Evolutionary conservation across 2,329 filamentous ascomycete genomes (phyloP), one percentile per base, ranked within the genome.

Genomic region (Ramichloridium luteum): DNA sequence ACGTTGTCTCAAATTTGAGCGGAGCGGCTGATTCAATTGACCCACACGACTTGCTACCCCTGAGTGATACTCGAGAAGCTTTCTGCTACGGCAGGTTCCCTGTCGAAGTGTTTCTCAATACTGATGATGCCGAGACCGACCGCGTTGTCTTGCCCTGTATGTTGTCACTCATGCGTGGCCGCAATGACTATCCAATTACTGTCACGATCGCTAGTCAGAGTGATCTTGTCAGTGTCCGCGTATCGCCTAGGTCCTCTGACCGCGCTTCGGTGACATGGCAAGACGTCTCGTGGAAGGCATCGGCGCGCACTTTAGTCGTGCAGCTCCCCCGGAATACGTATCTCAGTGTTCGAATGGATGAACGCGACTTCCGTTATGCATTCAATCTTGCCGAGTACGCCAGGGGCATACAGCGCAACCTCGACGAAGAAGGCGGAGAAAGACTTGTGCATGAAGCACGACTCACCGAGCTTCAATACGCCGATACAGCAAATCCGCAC

Each of bases 341-440:
- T 36, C 59, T 93, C 25, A 71, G 70, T 13, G 60, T 90, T 12
- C 74, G 79, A 40, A 76, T 85, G 50, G 67, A 67, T 10, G 80
- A 85, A 46, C 62, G 70, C n/a, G 83, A 93, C 50, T 93, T 80
- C 59, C 72, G 77, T 39, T 75, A 72, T 40, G 58, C 93, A 8
- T 86, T 78, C 73, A 80, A 74, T 45, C 83, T 92, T 56, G 83
- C 85, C 43, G 83, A 93, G 37, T 88, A 92, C 52, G 82, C 80
- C 15, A 71, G 70, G 42, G 83, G 80, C 47, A 73, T 88, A 2
- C 78, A 85, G 48, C 67, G 68, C 15, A 80, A 74, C 31, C 64
- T 93, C 25, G 73, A 74, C 20, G 73, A 76, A 5, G 70, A 74
- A 25, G 64, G 67, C 16, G 79, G 82, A 31, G 86, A 94, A 57